phyloP scores from a whole-genome alignment of 768 basidiomycete genomes.

The Tylopilus cervinicoccineus region DNA sequence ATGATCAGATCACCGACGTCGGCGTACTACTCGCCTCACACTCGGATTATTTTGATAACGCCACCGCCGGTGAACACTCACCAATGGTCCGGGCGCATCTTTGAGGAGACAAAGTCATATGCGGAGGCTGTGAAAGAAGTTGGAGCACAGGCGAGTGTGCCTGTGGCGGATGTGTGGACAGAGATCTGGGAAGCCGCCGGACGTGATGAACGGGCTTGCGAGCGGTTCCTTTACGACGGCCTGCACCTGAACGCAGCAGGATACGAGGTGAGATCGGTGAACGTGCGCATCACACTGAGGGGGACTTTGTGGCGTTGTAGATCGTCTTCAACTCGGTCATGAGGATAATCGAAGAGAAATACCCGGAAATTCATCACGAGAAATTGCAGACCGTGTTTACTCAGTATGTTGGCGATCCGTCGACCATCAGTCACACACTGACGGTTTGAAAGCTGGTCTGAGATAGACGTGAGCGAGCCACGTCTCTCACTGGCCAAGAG shows the following conservation, averaged over 20 bases:
- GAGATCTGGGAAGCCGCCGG: slow-evolving; percentile 73
- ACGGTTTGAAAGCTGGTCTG: slow-evolving; percentile 20
- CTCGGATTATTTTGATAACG: slow-evolving; percentile 75
- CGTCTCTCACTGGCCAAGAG: slow-evolving; percentile 21
- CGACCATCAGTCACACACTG: not conserved
- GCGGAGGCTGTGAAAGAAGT: slow-evolving; percentile 66
- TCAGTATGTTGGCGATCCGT: slow-evolving; percentile 41
- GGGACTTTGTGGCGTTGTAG: slow-evolving; percentile 34
- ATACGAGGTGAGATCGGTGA: slow-evolving; percentile 52
- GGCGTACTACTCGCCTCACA: slow-evolving; percentile 61
- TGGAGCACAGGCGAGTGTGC: slow-evolving; percentile 50
- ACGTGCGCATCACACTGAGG: not conserved
- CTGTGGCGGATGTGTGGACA: slow-evolving; percentile 73
- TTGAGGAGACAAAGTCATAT: slow-evolving; percentile 61
- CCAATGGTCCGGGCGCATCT: slow-evolving; percentile 52
- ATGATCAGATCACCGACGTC: slow-evolving; percentile 62
- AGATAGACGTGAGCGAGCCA: slow-evolving; percentile 22
- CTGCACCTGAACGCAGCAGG: slow-evolving; percentile 76
- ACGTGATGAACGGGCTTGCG: slow-evolving; percentile 48
- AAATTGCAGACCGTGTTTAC: slow-evolving; percentile 56
- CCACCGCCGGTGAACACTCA: slow-evolving; percentile 78
- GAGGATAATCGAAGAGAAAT: slow-evolving; percentile 48
- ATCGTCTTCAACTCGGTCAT: slow-evolving; percentile 63
- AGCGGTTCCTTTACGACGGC: slow-evolving; percentile 63
- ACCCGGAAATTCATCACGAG: slow-evolving; percentile 69